Percentiles rank a stretch among this genome's conserved stretches.
phyloP scores from a whole-genome alignment of 2,329 filamentous ascomycete genomes.

The Sphaerulina musiva region DNA sequence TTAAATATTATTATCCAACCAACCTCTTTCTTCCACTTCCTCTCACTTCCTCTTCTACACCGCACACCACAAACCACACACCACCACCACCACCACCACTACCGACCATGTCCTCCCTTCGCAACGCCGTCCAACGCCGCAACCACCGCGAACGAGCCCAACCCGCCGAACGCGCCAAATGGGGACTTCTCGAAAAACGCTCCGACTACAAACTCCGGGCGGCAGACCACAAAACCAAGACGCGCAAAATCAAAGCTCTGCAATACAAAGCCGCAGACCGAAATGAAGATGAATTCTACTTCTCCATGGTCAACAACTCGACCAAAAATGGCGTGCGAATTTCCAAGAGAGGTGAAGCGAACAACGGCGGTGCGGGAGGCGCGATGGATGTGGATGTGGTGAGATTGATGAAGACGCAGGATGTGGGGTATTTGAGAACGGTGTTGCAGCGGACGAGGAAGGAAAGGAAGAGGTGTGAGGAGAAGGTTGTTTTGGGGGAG shows the following conservation, averaged over 20 bases:
- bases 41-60: no score
- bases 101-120: conserved; percentile 49
- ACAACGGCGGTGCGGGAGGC: conserved; percentile 30
- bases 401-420: conserved; percentile 59
- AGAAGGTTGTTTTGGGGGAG: conserved; percentile 29
- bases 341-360: conserved; percentile 42
- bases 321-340: conserved; percentile 44
- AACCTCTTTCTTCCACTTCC: no score
- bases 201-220: conserved; percentile 68
- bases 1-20: neutral
- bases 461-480: conserved; percentile 47
- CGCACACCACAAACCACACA: neutral
- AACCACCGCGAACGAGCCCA: conserved; percentile 88
- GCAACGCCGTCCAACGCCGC: conserved; percentile 65
- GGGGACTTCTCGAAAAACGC: conserved; percentile 91
- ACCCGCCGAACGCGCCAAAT: conserved; percentile 72
- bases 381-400: conserved; percentile 51
- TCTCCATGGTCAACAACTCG: conserved; percentile 54
- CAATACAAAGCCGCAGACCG: conserved; percentile 54
- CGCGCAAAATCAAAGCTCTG: conserved; percentile 53
- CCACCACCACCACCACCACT: no score
- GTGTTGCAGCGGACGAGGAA: conserved; percentile 51
- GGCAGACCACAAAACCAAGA: conserved; percentile 57
- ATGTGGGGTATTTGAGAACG: conserved; percentile 55
- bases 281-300: conserved; percentile 62